Percentiles rank a stretch among this genome's conserved stretches.
These are phyloP conservation scores for Diaporthe velutina DNA, from an alignment of 2,329 filamentous ascomycete genomes.

Conservation along the genomic window DNA sequence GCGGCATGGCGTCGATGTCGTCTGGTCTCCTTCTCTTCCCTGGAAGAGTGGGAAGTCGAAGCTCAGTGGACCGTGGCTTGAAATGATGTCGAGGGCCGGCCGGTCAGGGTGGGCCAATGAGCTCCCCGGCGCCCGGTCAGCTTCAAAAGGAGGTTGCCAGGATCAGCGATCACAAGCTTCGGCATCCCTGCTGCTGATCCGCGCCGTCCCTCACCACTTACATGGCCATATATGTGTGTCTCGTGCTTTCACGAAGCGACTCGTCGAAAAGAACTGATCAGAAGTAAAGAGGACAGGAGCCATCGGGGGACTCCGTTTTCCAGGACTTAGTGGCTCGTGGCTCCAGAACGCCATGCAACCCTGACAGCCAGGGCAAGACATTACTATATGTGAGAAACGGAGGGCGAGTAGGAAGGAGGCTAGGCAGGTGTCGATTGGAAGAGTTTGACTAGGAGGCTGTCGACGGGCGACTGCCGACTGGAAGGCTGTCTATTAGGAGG, in stretches of 20 bases:
- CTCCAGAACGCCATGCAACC: neutral
- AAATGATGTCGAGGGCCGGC: conserved; percentile 27
- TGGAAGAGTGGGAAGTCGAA: neutral
- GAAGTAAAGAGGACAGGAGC: neutral
- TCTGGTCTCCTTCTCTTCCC: conserved; percentile 23
- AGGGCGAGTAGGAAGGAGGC: no score
- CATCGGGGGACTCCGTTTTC: neutral
- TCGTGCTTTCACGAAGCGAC: conserved; percentile 13
- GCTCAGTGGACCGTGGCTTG: conserved; percentile 33
- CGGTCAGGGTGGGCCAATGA: conserved; percentile 11
- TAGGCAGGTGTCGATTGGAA: no score
- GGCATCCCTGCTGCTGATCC: conserved; percentile 15
- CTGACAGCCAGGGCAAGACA: neutral
- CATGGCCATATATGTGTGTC: neutral
- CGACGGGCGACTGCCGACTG: no score
- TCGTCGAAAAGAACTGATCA: neutral
- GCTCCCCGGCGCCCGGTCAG: neutral
- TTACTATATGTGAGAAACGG: no score
- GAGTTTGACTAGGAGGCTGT: no score
- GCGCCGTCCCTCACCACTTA: conserved; percentile 8
- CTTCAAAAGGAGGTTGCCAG: conserved; percentile 18
- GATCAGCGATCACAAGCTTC: conserved; percentile 28
- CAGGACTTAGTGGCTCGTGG: neutral
- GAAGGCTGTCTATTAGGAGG: no score
- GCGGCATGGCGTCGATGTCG: conserved; percentile 18